A percentile compares a stretch with the other conserved stretches of the same genome.
Conservation (phyloP, 495 filamentous ascomycete genomes). For the Penicillium pancosmium region DNA sequence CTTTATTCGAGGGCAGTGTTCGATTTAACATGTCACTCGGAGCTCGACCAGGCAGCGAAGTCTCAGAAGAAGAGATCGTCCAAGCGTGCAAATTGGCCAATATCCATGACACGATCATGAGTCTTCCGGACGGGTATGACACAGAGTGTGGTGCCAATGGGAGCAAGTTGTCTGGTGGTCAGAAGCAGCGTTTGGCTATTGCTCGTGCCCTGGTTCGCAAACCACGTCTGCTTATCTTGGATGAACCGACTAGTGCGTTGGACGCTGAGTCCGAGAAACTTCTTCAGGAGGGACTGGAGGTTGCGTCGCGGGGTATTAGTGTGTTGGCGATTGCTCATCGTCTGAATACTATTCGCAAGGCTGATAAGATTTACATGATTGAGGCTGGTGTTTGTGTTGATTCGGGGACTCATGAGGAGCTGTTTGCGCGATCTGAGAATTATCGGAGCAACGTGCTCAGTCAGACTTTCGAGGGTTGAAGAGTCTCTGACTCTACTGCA, state of each 20-base stretch:
- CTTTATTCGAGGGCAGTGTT: constrained; percentile 56
- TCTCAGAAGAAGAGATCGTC: constrained; percentile 52
- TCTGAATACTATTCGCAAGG: constrained; percentile 70
- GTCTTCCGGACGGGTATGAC: constrained; percentile 63
- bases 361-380: constrained; percentile 76
- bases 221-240: constrained; percentile 70
- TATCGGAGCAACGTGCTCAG: constrained; percentile 60
- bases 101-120: constrained; percentile 59
- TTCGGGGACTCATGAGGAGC: constrained; percentile 66
- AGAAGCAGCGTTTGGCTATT: constrained; percentile 78
- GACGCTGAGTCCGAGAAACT: constrained; percentile 74
- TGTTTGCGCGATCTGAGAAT: constrained; percentile 59
- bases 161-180: constrained; percentile 70
- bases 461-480: constrained; percentile 26
- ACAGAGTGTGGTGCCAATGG: constrained; percentile 67
- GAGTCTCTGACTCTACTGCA: neutral
- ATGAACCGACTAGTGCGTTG: constrained; percentile 76
- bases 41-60: constrained; percentile 42
- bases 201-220: constrained; percentile 77
- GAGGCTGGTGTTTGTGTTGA: constrained; percentile 69
- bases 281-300: constrained; percentile 71
- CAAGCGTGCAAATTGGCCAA: constrained; percentile 59
- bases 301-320: constrained; percentile 69
- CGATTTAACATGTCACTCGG: constrained; percentile 57
- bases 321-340: constrained; percentile 79